Evolutionary conservation across 495 filamentous ascomycete species (phyloP).

Genomic region (Hypoxylon subgilvum): DNA sequence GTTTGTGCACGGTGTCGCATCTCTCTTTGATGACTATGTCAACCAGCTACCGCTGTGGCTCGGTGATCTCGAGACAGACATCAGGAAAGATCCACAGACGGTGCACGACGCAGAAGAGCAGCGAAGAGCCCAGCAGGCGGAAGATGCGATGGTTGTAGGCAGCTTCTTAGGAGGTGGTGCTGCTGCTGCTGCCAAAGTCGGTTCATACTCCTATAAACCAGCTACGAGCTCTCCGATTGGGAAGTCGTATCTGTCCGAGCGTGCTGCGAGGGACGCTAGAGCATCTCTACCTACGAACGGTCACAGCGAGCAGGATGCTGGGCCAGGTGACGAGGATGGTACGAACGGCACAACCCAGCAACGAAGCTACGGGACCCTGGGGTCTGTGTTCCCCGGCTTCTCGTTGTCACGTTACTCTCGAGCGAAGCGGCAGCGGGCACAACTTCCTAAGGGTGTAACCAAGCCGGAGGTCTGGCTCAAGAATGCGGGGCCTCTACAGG

Average conservation of each 20-base stretch:
- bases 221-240: slow-evolving; percentile 67
- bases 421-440: slow-evolving; percentile 48
- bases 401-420: slow-evolving; percentile 73
- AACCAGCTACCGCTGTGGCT: slow-evolving; percentile 98
- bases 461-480: slow-evolving; percentile 88
- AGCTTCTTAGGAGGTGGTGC: slow-evolving; percentile 71
- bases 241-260: slow-evolving; percentile 59
- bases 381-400: slow-evolving; percentile 73
- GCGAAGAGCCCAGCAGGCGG: slow-evolving; percentile 73
- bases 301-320: slow-evolving; percentile 25
- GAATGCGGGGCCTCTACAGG: slow-evolving; percentile 84
- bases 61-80: slow-evolving; percentile 85
- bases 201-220: slow-evolving; percentile 59
- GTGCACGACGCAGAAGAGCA: slow-evolving; percentile 93
- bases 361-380: slow-evolving; percentile 56
- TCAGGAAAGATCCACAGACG: slow-evolving; percentile 85
- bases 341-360: slow-evolving; percentile 26
- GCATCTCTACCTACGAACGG: slow-evolving; percentile 23
- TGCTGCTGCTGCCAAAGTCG: slow-evolving; percentile 37
- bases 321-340: slow-evolving; percentile 40
- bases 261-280: slow-evolving; percentile 47
- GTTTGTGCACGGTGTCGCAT: slow-evolving; percentile 90
- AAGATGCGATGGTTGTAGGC: slow-evolving; percentile 87
- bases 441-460: slow-evolving; percentile 81
- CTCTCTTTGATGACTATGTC: slow-evolving; percentile 92